Base-by-base conservation (phyloP, 2,329 filamentous ascomycete species). In the Xylariaceae sp. region DNA sequence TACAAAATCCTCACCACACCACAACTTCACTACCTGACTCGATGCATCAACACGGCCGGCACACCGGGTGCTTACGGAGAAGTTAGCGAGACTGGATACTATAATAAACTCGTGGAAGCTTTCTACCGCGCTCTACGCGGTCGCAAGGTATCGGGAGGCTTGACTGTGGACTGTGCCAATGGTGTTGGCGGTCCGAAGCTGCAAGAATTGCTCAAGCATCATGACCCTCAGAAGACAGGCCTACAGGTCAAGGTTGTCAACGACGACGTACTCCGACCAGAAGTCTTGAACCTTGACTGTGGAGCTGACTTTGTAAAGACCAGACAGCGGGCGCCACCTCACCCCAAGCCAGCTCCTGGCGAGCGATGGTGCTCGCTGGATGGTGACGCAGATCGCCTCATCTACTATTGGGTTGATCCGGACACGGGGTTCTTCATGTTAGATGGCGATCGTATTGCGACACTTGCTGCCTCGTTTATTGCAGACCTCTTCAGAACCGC, bases 241-340 rank as follows among this genome's bases (percentile, higher is more conserved):
- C 76, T 97, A 47, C 85, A 96, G 51, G 87, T 96, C 75, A 91
- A 88, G 71, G 83, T 97, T 46, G 84, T 93, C 73, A 97, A 97
- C 66, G 92, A 97, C 72, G 89, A 96, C 71, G 91, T 97, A 24
- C 84, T 96, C 64, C 89, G 92, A 60, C 90, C 93, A 3, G 92
- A 96, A 70, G 83, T 88, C 50, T 79, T 99, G 63, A 99, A 99
- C 74, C 83, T 89, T 24, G 91, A 96, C 85, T 96, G 90, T 69
- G 94, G 94, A 72, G 94, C 94, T 68, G 94, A 99, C 75, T 97
- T 85, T 65, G 94, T 99, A 74, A 99, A 99, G 79, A 97, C 94
- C 15, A 91, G 91, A 75, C 94, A 99, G 77, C 86, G 92, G 60
- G 89, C 91, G 55, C 94, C 94, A 45, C 89, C 89, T 35, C 87